Base-by-base conservation (phyloP, 169 alveolate species). In the Cryptosporidium andersoni region DNA sequence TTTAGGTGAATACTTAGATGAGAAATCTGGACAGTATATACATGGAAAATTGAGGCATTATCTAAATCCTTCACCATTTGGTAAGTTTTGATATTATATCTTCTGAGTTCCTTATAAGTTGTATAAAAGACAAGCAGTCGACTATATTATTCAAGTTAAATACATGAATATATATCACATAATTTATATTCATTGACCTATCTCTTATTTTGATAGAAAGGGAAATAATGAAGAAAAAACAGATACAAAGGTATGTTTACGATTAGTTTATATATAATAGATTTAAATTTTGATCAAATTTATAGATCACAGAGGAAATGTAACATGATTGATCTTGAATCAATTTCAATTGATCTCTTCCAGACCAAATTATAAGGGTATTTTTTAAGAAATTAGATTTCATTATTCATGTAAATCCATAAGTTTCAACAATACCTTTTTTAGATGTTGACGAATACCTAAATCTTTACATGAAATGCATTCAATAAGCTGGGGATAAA, bases 401-500 rank as follows among this genome's bases (percentile, higher is more conserved):
- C 25, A 8, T 12, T 55, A 55, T 11, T 55, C 25, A 25, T 25
- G 25, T 25, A 25, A 25, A 25, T 25, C 25, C 25, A 25, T 25
- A 25, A 25, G 25, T 39, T 14, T 60, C 9, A 39, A 34, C 39
- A 60, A 16, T 1, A 4, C 39, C 39, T 60, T 60, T 45, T 74
- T 74, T 8, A 74, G 4, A 25, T 58, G 40, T 60, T 74, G 85
- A 16, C 85, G 52, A 56, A 74, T 74, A 58, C 60, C 49, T 39
- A 16, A 68, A 62, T 74, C 85, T 45, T 74, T 74, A 43, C 85
- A 74, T 42, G 64, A 58, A 3, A 58, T 43, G 37, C 85, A 74
- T 14, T 74, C 85, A n/a, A 74, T 60, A 16, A 74, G 25, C 48
- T 62, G 63, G 8, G 85, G 66, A 12, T 58, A 43, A 11, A 74